Base-by-base conservation (phyloP, 1,139 yeast genomes). In the Saccharomyces hybrid region DNA sequence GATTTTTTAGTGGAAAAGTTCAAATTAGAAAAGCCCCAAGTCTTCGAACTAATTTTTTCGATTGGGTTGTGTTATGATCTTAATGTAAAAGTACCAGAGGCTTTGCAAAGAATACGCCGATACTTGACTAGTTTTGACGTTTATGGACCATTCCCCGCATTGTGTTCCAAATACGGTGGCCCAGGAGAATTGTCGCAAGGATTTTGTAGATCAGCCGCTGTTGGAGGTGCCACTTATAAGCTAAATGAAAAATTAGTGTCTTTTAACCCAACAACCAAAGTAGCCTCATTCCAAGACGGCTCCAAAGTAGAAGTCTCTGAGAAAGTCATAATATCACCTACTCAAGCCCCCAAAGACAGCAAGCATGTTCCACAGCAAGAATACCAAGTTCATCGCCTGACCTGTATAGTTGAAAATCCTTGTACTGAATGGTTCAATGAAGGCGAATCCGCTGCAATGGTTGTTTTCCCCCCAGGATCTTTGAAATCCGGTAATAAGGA, bases 151-250 rank as follows among this genome's bases (percentile, higher is more conserved):
- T 95, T 93, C 78, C 97, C 99, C 1, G 95, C 88, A 24, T 78
- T 93, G 75, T 85, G 86, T 63, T 88, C 96, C 57, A 91, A 89
- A 75, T 93, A 85, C 71, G 99, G 99, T 56, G 95, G 96, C 2
- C 95, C 96, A 0, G 97, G 98, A 51, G 99, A 93, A 72, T 76
- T 93, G 34, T 84, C 96, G 6, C 99, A 93, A 73, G 99, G 97
- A 1, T 93, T 93, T 70, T 91, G 98, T 72, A 80, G 99, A 62
- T 86, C 96, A 57, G 98, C 99, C 4, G 99, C 99, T 12, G 99
- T 93, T 58, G 98, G 95, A 31, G 99, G 98, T 57, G 88, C 97
- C 56, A 88, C 95, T 44, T 93, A 91, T 73, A 90, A 90, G 72
- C 77, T 93, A 55, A 82, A 85, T 67, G 84, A 95, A 19, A 71